A percentile compares a stretch with the other conserved stretches of the same genome.
Evolutionary conservation across 1,139 yeast genomes (phyloP).

Genomic region (Taphrina populina): DNA sequence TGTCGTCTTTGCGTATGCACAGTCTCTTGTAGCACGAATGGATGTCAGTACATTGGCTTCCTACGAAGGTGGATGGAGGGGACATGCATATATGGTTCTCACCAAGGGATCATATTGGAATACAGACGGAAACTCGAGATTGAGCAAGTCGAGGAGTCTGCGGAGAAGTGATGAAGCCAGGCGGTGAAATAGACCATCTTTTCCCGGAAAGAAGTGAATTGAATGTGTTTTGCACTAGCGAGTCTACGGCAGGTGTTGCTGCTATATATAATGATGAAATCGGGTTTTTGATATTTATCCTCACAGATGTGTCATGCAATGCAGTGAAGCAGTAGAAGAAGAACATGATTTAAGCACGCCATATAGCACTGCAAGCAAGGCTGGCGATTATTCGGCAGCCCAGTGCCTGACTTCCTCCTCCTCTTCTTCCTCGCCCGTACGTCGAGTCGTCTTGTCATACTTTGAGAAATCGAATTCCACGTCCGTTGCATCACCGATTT

Average conservation of each 20-base stretch:
- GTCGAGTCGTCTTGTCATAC: slow-evolving; percentile 18
- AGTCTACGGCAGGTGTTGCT: too few species aligned
- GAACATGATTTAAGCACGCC: too few species aligned
- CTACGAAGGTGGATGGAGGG: slow-evolving; percentile 2
- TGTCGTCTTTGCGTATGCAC: slow-evolving; percentile 39
- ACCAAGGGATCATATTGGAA: slow-evolving; percentile 16
- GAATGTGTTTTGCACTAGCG: too few species aligned
- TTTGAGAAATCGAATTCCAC: slow-evolving; percentile 32
- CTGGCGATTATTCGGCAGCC: slow-evolving; percentile 20
- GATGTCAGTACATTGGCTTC: background rate
- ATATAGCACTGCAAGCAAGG: too few species aligned
- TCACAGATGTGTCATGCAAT: too few species aligned
- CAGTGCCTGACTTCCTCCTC: slow-evolving; percentile 26
- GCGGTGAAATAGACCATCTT: slow-evolving; percentile 11
- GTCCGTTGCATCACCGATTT: slow-evolving; percentile 29
- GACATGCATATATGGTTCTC: background rate
- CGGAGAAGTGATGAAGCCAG: slow-evolving; percentile 6
- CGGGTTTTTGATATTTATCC: too few species aligned
- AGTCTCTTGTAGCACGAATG: slow-evolving; percentile 34
- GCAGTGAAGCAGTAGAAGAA: too few species aligned
- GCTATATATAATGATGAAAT: too few species aligned
- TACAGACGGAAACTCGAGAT: background rate
- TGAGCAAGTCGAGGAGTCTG: slow-evolving; percentile 21
- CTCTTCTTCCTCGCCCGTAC: slow-evolving; percentile 18
- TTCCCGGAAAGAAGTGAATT: too few species aligned